A percentile compares a stretch with the other conserved stretches of the same genome.
phyloP scores from a whole-genome alignment of 148 eudicot species.

The Chenopodium formosanum region DNA sequence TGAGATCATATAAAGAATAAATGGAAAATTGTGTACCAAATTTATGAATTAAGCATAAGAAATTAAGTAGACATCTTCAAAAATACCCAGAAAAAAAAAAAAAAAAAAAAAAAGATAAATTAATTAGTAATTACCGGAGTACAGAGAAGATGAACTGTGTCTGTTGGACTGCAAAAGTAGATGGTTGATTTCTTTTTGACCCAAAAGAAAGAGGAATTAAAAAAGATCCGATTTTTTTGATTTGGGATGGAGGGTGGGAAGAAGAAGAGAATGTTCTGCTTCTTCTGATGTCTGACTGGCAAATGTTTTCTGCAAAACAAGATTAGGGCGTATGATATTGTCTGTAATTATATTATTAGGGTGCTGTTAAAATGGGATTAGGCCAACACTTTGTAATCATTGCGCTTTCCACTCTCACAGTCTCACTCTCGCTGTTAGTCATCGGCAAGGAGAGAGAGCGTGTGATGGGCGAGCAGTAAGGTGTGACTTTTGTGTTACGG shows the following conservation, averaged over 20 bases:
- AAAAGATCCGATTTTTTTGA: not conserved
- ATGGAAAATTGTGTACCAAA: not conserved
- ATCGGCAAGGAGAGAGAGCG: too few relatives aligned
- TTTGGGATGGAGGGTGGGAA: not conserved
- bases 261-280: not conserved
- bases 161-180: not conserved
- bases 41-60: not conserved
- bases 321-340: not conserved
- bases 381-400: not conserved
- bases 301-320: not conserved
- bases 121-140: not conserved
- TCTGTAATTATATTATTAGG: not conserved
- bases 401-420: not conserved
- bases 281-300: not conserved
- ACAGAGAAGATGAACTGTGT: too few relatives aligned
- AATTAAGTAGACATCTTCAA: not conserved
- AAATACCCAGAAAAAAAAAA: not conserved
- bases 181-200: not conserved
- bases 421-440: not conserved
- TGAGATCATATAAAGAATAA: not conserved
- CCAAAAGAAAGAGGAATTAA: not conserved
- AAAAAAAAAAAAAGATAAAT: not conserved
- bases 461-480: too few relatives aligned
- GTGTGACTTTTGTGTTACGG: too few relatives aligned
- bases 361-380: not conserved